Evolutionary conservation across 331 rosid species (phyloP), one percentile per base, ranked within the genome.

Genomic region (Phaseolus coccineus): DNA sequence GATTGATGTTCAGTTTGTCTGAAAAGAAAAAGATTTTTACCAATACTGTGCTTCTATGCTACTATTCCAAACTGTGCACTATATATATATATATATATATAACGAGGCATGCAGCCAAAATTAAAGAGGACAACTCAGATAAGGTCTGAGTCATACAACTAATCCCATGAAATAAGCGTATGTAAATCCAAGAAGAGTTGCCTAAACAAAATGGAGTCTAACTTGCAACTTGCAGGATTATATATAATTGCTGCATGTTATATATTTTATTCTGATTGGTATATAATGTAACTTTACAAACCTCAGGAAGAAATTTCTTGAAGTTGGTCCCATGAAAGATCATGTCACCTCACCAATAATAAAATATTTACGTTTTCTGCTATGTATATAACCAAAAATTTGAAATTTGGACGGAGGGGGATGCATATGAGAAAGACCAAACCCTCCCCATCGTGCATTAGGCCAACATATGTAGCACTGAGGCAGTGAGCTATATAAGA

Each of bases 191-290:
- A 61, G 47, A 69, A 31, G 55, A 24, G 51, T 56, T 3, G 51
- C 4, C 50, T 46, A 78, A 55, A 56, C 16, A 15, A 13, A 47
- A 48, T 65, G 14, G 47, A 8, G 39, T 39, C 76, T 53, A 39
- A 46, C 70, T 65, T 8, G 62, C 46, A 77, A 74, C 44, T 74
- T 75, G 61, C 59, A 63, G 12, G 55, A 55, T 44, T 35, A 62
- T 42, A 62, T 42, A 37, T 59, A 65, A 42, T 15, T 4, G 28
- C 51, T 46, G 33, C 33, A 46, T 62, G 2, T 16, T 4, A 67
- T 14, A 28, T 51, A 55, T 69, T 46, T 76, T 84, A 40, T 71
- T 84, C 59, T 63, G 87, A 65, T 80, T 80, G 70, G 82, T 71
- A 68, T 80, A 30, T 76, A 61, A 70, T 76, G 61, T 52, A 30